These are phyloP conservation scores for Umbelopsis ramanniana DNA, from an alignment of 192 early-diverging fungal genomes.

Conservation along the genomic window DNA sequence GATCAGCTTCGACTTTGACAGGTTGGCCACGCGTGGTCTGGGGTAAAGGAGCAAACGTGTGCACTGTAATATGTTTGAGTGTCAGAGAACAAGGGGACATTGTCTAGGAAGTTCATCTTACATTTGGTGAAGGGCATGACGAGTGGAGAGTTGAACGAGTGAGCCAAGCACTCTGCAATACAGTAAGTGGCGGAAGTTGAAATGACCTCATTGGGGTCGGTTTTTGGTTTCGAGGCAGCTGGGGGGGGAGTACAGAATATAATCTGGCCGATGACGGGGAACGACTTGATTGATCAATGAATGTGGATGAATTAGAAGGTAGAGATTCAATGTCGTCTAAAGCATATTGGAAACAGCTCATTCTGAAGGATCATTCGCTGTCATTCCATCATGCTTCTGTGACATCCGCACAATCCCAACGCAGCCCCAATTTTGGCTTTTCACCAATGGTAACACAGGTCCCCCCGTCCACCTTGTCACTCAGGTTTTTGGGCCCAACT, in stretches of 20 bases:
- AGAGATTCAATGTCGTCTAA: too few species aligned
- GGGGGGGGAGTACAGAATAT: neutral
- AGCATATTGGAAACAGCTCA: too few species aligned
- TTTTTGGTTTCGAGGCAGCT: neutral
- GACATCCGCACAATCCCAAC: too few species aligned
- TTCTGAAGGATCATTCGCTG: too few species aligned
- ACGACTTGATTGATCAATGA: too few species aligned
- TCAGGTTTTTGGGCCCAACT: neutral
- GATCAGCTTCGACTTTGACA: constrained; percentile 81
- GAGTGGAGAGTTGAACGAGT: neutral
- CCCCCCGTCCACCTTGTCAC: constrained; percentile 16
- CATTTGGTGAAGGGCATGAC: constrained; percentile 18
- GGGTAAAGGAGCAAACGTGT: constrained; percentile 77
- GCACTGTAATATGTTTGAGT: constrained; percentile 38
- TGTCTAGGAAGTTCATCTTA: neutral
- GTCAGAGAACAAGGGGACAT: neutral
- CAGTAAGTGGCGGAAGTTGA: neutral
- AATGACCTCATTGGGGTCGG: neutral
- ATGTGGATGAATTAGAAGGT: too few species aligned
- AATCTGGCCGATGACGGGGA: neutral
- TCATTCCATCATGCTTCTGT: too few species aligned
- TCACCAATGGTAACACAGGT: constrained; percentile 21
- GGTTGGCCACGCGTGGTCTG: constrained; percentile 78
- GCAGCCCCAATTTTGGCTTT: neutral
- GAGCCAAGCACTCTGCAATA: neutral